A percentile compares a stretch with the other conserved stretches of the same genome.
Conservation (phyloP, 768 basidiomycete genomes). For the Coprinopsis sp. region DNA sequence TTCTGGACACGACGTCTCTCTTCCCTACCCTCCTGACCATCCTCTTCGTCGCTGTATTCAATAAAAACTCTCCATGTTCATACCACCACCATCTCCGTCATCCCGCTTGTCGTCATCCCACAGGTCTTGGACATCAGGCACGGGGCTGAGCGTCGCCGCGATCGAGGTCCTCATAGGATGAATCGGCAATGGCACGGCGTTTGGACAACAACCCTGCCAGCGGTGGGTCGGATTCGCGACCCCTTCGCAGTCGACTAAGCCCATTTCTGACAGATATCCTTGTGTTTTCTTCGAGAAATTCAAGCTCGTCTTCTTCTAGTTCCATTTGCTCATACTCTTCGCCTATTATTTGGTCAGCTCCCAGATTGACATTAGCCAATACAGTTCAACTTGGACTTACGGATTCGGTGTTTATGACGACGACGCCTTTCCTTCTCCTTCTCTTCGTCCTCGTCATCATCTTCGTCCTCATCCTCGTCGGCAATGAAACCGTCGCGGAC, state of each 20-base stretch:
- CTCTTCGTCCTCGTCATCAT: slow-evolving; percentile 60
- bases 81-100: slow-evolving; percentile 71
- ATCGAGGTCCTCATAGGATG: slow-evolving; percentile 75
- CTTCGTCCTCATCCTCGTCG: slow-evolving; percentile 83
- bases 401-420: slow-evolving; percentile 62
- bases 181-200: slow-evolving; percentile 56
- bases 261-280: slow-evolving; percentile 69
- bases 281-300: slow-evolving; percentile 84
- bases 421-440: slow-evolving; percentile 53
- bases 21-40: slow-evolving; percentile 70
- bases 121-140: slow-evolving; percentile 60
- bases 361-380: not conserved
- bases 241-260: slow-evolving; percentile 67
- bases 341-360: slow-evolving; percentile 23
- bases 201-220: slow-evolving; percentile 58
- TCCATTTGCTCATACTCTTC: slow-evolving; percentile 63
- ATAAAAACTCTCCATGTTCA: slow-evolving; percentile 76
- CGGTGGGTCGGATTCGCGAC: slow-evolving; percentile 67
- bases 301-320: slow-evolving; percentile 92
- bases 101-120: slow-evolving; percentile 79
- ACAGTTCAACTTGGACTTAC: slow-evolving; percentile 27
- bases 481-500: slow-evolving; percentile 91
- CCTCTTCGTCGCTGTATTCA: slow-evolving; percentile 76
- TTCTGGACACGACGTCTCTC: slow-evolving; percentile 65
- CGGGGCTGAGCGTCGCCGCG: slow-evolving; percentile 47